Evolutionary conservation across 2,329 filamentous ascomycete genomes (phyloP), one percentile per base, ranked within the genome.

Genomic region (Exophiala sp.): DNA sequence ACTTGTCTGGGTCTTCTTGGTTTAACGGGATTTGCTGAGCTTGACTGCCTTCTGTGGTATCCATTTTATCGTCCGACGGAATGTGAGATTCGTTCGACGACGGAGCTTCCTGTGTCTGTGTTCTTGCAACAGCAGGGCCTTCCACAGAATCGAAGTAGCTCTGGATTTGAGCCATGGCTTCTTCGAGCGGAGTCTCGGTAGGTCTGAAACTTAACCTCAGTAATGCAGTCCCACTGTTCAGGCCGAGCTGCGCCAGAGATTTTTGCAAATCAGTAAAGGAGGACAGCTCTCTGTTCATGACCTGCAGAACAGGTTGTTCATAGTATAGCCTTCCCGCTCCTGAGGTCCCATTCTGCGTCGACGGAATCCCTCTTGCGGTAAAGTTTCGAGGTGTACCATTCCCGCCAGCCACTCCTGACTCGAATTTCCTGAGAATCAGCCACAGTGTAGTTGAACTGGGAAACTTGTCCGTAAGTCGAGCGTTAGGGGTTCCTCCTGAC

Each of bases 391-490:
- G 72, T 48, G 74, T 80, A 46, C 70, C 74, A 7, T 76, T 77
- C 50, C 75, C 74, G 42, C 75, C 81, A n/a, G 79, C 79, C 19
- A 79, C 77, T 27, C 79, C 82, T 56, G 85, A 85, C 69, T 98
- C 93, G 58, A 97, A 95, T 64, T 93, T 88, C 52, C 93, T 84
- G 49, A 98, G 66, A 22, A 97, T 75, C 59, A 88, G 80, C 93
- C 93, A 98, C 68, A 98, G 66, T 14, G 88, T 87, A 29, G 88
- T 87, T 58, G 88, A 85, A 66, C 86, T 95, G 1, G 90, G 83
- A 54, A 97, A 89, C 64, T 93, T 95, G 65, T 93, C 83, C 48
- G 82, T 80, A 34, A 95, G 70, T 23, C 89, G 81, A 19, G 82
- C 80, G 57, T 80, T 81, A 1, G 82, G 77, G 16, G 78, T 74